Base-by-base conservation (phyloP, 2,329 filamentous ascomycete genomes). In the Endoconidiophora polonica region DNA sequence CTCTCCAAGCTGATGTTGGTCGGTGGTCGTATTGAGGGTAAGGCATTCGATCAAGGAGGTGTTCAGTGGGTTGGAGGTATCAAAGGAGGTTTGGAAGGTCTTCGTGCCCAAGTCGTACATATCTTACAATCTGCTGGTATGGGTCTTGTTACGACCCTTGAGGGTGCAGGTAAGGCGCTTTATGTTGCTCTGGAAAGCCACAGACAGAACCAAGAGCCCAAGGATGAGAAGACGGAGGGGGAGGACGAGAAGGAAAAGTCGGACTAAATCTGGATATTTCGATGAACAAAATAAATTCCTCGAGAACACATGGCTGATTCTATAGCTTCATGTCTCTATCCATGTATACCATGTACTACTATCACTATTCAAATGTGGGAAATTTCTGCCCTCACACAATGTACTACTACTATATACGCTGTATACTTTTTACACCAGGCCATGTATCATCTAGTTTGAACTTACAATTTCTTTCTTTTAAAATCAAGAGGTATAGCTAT, bases 131-230 rank as follows among this genome's bases (percentile, higher is more conserved):
- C 79, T 55, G 77, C 86, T 55, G 87, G 88, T 39, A 75, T 86
- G 50, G 79, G 81, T 52, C 65, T 98, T 50, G 84, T 87, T 22
- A 79, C 68, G 55, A 75, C 80, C n/a, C 68, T 98, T 58, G 86
- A 94, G 63, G 79, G 83, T 49, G 78, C 84, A 45, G 74, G 81
- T 54, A 86, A 81, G 71, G 88, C 76, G 61, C 62, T 98, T 58
- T 96, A 90, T 73, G 73, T 94, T 55, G 86, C 90, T 10, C 69
- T 98, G 59, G 90, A 96, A 70, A 78, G 84, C 45, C 73, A 90
- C 62, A 79, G 80, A 65, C 77, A 71, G 45, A 82, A 90, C 67
- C 65, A 98, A 63, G 86, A 95, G 60, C 46, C 46, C 7, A 49
- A 53, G 47, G 83, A 88, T 57, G 81, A 85, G 50, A 59, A 60